Evolutionary conservation across 208 protist genomes (phyloP), one percentile per base, ranked within the genome.

Genomic region (Plasmodiophora brassicae): DNA sequence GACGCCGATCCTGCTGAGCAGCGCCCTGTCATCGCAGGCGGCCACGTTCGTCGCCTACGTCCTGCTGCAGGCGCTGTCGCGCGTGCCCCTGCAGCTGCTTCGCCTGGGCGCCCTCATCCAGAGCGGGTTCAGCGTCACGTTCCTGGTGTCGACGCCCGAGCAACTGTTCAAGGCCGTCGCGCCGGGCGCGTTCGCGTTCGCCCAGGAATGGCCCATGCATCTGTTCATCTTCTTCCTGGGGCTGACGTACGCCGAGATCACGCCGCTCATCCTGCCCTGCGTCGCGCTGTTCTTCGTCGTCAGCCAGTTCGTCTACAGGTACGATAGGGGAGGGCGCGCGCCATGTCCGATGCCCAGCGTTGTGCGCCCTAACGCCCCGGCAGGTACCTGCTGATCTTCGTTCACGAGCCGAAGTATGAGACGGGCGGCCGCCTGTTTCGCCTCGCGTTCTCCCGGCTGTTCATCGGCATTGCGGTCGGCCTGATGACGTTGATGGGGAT

Each of bases 401-500:
- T 78, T 78, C 65, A 78, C n/a, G 65, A 78, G n/a, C 65, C 65
- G 41, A 78, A 78, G 41, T 78, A 44, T 78, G 65, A 78, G 41
- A 38, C 14, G 10, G 65, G 65, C 32, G 65, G 65, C n/a, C 65
- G 65, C n/a, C 32, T 78, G 65, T 78, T 78, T 32, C 65, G 32
- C 5, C 41, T 78, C 10, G 41, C 41, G 65, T 38, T 78, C n/a
- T 38, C 5, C 65, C 5, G 65, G 41, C 5, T 78, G 20, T 5
- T 78, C 20, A 32, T 38, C n/a, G 65, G 65, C 65, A 38, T 78
- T 78, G n/a, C 41, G 20, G n/a, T 78, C n/a, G 65, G 65, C n/a
- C 5, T 32, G 32, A n/a, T 78, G 65, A 78, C 65, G 5, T 32
- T 78, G 41, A 78, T 78, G 5, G 65, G 65, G n/a, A 78, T 78